phyloP scores from a whole-genome alignment of 2,329 filamentous ascomycete species.

The Alternaria panax region DNA sequence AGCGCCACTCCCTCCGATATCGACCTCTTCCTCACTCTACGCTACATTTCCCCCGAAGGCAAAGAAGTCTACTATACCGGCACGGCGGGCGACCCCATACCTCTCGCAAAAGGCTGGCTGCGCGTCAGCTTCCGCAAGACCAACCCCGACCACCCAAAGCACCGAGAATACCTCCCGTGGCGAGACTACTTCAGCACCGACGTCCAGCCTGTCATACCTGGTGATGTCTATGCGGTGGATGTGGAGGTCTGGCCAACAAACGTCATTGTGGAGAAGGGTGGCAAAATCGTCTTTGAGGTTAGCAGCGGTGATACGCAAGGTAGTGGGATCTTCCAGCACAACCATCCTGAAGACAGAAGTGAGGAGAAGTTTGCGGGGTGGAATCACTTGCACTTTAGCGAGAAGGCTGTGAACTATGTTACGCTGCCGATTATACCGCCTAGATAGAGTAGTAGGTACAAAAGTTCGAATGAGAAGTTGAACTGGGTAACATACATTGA shows the following conservation, averaged over 20 bases:
- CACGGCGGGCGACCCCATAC: conserved; percentile 69
- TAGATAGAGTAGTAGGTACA: conserved; percentile 30
- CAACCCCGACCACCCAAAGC: conserved; percentile 58
- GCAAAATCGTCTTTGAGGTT: conserved; percentile 64
- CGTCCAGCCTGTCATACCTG: conserved; percentile 58
- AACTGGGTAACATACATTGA: neutral
- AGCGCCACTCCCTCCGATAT: conserved; percentile 61
- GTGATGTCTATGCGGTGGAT: conserved; percentile 66
- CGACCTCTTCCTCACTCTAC: conserved; percentile 68
- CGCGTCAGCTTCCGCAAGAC: conserved; percentile 65
- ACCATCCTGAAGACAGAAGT: conserved; percentile 57
- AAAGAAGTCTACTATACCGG: conserved; percentile 70
- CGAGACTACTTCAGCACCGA: conserved; percentile 67
- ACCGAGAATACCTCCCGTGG: conserved; percentile 63
- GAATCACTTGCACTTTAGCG: conserved; percentile 64
- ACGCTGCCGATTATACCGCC: conserved; percentile 61
- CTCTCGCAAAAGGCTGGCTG: conserved; percentile 70
- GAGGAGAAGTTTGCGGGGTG: conserved; percentile 55
- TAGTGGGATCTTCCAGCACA: conserved; percentile 64
- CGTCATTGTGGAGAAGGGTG: conserved; percentile 62
- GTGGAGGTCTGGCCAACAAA: conserved; percentile 72
- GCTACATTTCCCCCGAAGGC: conserved; percentile 63
- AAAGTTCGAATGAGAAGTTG: neutral
- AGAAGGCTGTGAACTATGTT: conserved; percentile 59
- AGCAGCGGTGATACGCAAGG: conserved; percentile 64